Percentiles rank a stretch among this genome's conserved stretches.
Conservation (phyloP, 169 alveolate genomes). For the Plasmodium knowlesi region DNA sequence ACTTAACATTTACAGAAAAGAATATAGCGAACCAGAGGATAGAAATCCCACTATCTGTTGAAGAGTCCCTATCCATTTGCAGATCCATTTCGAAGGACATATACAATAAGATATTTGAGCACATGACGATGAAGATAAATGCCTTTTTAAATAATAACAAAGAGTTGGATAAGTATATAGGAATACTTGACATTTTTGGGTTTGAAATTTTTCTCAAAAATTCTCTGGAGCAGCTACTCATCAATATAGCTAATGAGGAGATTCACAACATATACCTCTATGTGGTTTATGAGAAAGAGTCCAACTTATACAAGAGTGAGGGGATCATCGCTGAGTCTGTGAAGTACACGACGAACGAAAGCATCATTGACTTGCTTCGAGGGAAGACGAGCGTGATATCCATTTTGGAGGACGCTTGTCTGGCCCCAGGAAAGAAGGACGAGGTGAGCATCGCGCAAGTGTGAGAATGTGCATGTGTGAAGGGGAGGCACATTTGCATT, state of each 20-base stretch:
- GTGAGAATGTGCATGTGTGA: background rate
- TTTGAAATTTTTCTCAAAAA: conserved; percentile 97
- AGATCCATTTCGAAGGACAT: conserved; percentile 87
- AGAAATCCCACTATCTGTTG: conserved; percentile 78
- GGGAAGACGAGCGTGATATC: conserved; percentile 64
- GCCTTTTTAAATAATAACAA: conserved; percentile 82
- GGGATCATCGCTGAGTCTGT: conserved; percentile 55
- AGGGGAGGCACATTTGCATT: background rate
- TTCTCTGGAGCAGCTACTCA: conserved; percentile 98
- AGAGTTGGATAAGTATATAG: conserved; percentile 88
- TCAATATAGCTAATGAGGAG: conserved; percentile 97
- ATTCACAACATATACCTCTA: conserved; percentile 61
- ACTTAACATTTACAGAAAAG: conserved; percentile 77
- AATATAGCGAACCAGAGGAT: conserved; percentile 82
- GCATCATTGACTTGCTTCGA: conserved; percentile 52
- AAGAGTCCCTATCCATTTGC: conserved; percentile 79
- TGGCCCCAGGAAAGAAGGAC: conserved; percentile 65
- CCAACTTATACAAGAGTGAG: conserved; percentile 53
- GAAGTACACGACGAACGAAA: conserved; percentile 67
- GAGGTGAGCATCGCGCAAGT: background rate
- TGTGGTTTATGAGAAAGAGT: conserved; percentile 68
- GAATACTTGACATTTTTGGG: conserved; percentile 98
- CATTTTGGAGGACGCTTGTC: conserved; percentile 68
- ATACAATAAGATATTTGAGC: conserved; percentile 84
- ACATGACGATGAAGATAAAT: conserved; percentile 83